Evolutionary conservation across 2,329 filamentous ascomycete species (phyloP).

Genomic region (Diaporthe citri): DNA sequence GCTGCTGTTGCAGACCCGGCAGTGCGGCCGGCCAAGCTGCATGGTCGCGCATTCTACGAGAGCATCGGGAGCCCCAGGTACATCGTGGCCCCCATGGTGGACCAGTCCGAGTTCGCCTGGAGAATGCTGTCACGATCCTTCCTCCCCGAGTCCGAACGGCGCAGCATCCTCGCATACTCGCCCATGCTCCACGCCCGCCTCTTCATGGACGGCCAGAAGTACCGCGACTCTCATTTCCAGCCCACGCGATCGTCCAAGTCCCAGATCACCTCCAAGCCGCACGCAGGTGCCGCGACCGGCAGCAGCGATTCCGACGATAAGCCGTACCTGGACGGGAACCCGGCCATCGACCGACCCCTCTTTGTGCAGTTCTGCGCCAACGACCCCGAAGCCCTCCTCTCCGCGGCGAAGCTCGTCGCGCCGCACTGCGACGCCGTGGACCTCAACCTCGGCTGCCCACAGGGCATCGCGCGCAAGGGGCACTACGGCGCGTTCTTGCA

Average conservation of each 20-base stretch:
- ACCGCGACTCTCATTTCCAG: conserved; percentile 86
- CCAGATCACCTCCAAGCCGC: conserved; percentile 21
- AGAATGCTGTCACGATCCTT: conserved; percentile 96
- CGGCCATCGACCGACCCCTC: conserved; percentile 84
- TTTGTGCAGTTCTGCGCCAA: conserved; percentile 98
- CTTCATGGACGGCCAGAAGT: conserved; percentile 81
- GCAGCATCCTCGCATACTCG: conserved; percentile 85
- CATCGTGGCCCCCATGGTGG: conserved; percentile 96
- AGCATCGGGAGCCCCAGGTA: conserved; percentile 93
- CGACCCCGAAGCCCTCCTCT: conserved; percentile 82
- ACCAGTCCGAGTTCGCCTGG: conserved; percentile 99
- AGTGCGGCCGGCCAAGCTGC: conserved; percentile 67
- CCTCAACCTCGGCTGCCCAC: conserved; percentile 94
- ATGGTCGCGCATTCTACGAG: conserved; percentile 92
- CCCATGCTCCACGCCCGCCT: conserved; percentile 97
- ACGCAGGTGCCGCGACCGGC: conserved; percentile 37
- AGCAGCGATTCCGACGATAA: conserved; percentile 39
- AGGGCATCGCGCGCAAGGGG: conserved; percentile 92
- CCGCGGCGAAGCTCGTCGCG: conserved; percentile 81
- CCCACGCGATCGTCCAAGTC: conserved; percentile 57
- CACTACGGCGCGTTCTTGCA: conserved; percentile 96
- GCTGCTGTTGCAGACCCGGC: conserved; percentile 35
- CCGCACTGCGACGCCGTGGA: conserved; percentile 96
- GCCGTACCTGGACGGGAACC: conserved; percentile 87
- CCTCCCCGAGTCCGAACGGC: conserved; percentile 74